These are phyloP conservation scores for Castanea mollissima DNA, from an alignment of 306 rosid species.

Conservation along the genomic window DNA sequence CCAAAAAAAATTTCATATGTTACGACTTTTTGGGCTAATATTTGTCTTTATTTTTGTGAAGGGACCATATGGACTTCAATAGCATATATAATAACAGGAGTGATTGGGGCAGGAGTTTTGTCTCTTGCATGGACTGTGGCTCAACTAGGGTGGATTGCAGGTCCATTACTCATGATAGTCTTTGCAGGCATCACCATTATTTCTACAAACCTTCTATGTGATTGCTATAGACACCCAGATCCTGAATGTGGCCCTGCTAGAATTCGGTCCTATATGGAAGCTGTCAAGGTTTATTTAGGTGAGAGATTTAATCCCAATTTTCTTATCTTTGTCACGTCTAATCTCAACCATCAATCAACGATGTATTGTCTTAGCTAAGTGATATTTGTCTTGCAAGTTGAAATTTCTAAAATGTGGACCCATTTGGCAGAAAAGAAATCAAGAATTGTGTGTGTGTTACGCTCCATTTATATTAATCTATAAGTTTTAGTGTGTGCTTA, in stretches of 20 bases:
- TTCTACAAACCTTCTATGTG: slow-evolving; percentile 46
- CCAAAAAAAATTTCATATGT: no score
- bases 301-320: background rate
- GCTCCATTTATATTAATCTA: background rate
- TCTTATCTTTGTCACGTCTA: background rate
- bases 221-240: slow-evolving; percentile 53
- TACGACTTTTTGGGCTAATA: background rate
- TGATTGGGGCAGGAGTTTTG: slow-evolving; percentile 81
- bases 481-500: no score
- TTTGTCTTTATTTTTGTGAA: slow-evolving; percentile 1
- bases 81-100: slow-evolving; percentile 72
- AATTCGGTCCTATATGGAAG: slow-evolving; percentile 38
- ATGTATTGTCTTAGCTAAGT: background rate
- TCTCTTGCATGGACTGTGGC: slow-evolving; percentile 79
- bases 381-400: background rate
- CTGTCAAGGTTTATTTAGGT: slow-evolving; percentile 49
- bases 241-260: slow-evolving; percentile 35
- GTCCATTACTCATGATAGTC: slow-evolving; percentile 39
- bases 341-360: background rate
- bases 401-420: background rate
- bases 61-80: slow-evolving; percentile 49
- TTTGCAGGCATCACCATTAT: slow-evolving; percentile 49
- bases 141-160: slow-evolving; percentile 77
- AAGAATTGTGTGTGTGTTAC: no score
- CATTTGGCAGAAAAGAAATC: background rate